phyloP scores from a whole-genome alignment of 306 rosid species.

The Lotus japonicus region DNA sequence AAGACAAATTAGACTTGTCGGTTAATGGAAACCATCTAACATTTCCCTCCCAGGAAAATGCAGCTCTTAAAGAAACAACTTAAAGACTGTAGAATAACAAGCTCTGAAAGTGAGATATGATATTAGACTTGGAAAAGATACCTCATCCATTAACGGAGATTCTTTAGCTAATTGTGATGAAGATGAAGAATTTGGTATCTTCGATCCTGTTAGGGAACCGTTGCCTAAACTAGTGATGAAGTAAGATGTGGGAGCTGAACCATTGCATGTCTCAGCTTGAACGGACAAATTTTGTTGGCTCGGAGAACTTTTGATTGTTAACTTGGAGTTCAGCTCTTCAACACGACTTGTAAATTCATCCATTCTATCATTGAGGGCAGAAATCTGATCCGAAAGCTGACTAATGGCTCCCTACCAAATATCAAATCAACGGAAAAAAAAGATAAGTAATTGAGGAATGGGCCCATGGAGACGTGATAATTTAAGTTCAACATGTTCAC shows the following conservation, averaged over 20 bases:
- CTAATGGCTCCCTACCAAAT: conserved; percentile 48
- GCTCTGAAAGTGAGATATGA: not conserved
- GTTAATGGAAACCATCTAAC: no score
- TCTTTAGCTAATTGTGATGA: conserved; percentile 70
- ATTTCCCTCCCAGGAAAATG: not conserved
- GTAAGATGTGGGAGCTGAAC: conserved; percentile 74
- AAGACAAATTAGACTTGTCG: no score
- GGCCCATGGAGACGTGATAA: not conserved
- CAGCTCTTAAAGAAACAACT: not conserved
- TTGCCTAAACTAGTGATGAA: conserved; percentile 63
- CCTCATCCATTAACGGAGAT: conserved; percentile 73
- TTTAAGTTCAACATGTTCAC: conserved; percentile 6
- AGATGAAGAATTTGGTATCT: conserved; percentile 69
- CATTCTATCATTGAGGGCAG: conserved; percentile 89
- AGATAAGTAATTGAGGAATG: not conserved
- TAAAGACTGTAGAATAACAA: not conserved
- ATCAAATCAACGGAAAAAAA: not conserved
- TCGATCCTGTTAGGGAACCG: conserved; percentile 59
- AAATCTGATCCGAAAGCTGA: conserved; percentile 86
- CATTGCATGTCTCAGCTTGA: conserved; percentile 80
- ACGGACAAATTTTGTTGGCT: conserved; percentile 73
- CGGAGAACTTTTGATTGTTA: conserved; percentile 43
- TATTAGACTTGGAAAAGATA: conserved; percentile 23
- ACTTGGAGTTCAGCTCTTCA: conserved; percentile 81
- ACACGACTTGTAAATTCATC: conserved; percentile 81